Evolutionary conservation across 441 rosid species (phyloP), one percentile per base, ranked within the genome.

Genomic region (Kokia cookei): DNA sequence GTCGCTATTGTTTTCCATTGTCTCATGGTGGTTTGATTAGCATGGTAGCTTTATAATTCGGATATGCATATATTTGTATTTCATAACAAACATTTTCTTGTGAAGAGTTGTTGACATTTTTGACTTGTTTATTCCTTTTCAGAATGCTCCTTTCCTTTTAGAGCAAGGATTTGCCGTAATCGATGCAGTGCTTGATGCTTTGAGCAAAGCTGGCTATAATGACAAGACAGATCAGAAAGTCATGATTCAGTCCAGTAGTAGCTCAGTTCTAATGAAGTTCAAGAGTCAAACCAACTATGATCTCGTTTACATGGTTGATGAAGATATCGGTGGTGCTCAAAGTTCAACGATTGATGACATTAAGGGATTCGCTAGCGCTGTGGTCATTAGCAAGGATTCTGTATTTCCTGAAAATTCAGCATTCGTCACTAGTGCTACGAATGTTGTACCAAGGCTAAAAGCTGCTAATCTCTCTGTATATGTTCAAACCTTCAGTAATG

Each of bases 81-180:
- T 22, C 68, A 22, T 22, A 55, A 69, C 47, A 11, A 6, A 17
- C 45, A 12, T 51, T 29, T 7, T 69, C 58, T 14, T 69, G 15
- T 50, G 6, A 68, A n/a, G 72, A 19, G 14, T 37, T 53, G 37
- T 53, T 35, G 32, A 70, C 63, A 54, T 59, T 53, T 53, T 60
- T 43, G 12, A 72, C 17, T n/a, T 35, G 43, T 47, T 17, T 72
- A 10, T 32, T 61, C 74, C 72, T 75, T 45, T 77, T 72, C 80
- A 88, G 91, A 67, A 88, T 45, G 91, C 89, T 60, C 78, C 85
- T 14, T 88, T 74, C 75, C 82, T 88, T 73, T 77, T 79, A 11
- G 73, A 77, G 74, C 81, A 77, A 65, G 80, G 84, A 63, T 68
- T 88, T 19, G 37, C 76, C 11, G 75, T 84, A n/a, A 82, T 78